A percentile compares a stretch with the other conserved stretches of the same genome.
Conservation (phyloP, 495 filamentous ascomycete genomes). For the Penicillium parvum region DNA sequence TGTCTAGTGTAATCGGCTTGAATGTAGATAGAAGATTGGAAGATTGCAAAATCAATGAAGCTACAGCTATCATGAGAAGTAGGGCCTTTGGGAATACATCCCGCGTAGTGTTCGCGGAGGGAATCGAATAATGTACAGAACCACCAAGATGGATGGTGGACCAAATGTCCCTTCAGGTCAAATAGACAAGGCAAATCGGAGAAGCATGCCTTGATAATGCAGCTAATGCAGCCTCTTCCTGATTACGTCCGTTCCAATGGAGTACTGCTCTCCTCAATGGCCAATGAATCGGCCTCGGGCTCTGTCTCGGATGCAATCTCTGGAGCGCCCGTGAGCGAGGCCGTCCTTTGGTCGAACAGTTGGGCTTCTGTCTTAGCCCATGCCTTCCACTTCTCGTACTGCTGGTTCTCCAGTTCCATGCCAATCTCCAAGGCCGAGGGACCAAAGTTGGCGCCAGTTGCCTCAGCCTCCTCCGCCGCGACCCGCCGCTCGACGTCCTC, state of each 20-base stretch:
- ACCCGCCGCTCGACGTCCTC: constrained; percentile 82
- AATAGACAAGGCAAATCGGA: constrained; percentile 3
- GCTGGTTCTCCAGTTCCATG: constrained; percentile 74
- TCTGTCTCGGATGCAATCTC: constrained; percentile 22
- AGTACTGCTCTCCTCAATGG: constrained; percentile 2
- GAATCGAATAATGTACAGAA: constrained; percentile 35
- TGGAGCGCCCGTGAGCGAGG: constrained; percentile 32
- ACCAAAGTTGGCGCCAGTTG: constrained; percentile 82
- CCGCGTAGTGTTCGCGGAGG: too few relatives aligned
- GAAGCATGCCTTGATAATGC: background rate
- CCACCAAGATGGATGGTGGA: constrained; percentile 14
- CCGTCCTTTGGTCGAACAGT: constrained; percentile 25
- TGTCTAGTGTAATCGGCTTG: too few relatives aligned
- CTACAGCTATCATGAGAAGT: constrained; percentile 12
- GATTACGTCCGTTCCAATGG: background rate
- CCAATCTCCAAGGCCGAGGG: constrained; percentile 66
- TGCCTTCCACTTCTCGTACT: constrained; percentile 74
- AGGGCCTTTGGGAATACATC: constrained; percentile 23
- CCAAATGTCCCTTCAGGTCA: constrained; percentile 4
- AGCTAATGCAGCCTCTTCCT: background rate
- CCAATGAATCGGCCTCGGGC: constrained; percentile 5
- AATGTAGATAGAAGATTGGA: too few relatives aligned
- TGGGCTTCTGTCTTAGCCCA: constrained; percentile 63
- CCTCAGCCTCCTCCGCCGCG: constrained; percentile 81
- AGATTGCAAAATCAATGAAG: background rate